Evolutionary conservation across 2,329 filamentous ascomycete species (phyloP).

Genomic region (Cryphonectria japonica): DNA sequence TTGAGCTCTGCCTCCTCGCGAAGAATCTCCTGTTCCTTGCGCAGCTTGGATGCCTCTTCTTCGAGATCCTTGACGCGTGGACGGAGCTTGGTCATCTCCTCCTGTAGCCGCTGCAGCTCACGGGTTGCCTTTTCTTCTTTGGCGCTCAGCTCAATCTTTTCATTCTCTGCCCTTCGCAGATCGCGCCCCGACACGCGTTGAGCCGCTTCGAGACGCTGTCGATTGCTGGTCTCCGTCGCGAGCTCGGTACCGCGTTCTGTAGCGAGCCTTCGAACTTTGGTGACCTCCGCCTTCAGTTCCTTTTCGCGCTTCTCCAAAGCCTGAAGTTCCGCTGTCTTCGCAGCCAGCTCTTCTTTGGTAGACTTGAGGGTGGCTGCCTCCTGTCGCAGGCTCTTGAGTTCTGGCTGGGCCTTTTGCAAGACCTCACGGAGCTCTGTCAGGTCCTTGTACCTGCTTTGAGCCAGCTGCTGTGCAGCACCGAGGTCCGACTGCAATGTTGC

Average conservation of each 20-base stretch:
- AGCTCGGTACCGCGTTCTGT: conserved; percentile 79
- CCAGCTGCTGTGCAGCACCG: conserved; percentile 81
- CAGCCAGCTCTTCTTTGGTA: conserved; percentile 73
- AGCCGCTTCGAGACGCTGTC: conserved; percentile 77
- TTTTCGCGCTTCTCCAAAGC: conserved; percentile 82
- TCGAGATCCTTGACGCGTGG: conserved; percentile 69
- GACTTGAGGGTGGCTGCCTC: conserved; percentile 77
- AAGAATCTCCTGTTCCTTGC: conserved; percentile 67
- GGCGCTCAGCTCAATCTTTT: conserved; percentile 77
- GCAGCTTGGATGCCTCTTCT: conserved; percentile 70
- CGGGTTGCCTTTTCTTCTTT: conserved; percentile 70
- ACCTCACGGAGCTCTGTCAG: conserved; percentile 78
- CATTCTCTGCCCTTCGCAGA: conserved; percentile 74
- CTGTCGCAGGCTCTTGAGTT: conserved; percentile 76
- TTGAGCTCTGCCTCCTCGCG: conserved; percentile 85
- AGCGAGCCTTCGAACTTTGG: conserved; percentile 69
- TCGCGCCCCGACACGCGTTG: conserved; percentile 76
- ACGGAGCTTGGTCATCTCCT: conserved; percentile 71
- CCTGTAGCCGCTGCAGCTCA: conserved; percentile 73
- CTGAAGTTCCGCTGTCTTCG: conserved; percentile 64
- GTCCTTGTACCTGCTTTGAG: conserved; percentile 86
- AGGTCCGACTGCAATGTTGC: conserved; percentile 79
- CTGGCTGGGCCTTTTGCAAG: conserved; percentile 82
- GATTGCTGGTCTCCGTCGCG: conserved; percentile 71
- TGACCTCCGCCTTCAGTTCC: conserved; percentile 76